phyloP scores from a whole-genome alignment of 2,329 filamentous ascomycete species.

The Reticulascus tulasneorum region DNA sequence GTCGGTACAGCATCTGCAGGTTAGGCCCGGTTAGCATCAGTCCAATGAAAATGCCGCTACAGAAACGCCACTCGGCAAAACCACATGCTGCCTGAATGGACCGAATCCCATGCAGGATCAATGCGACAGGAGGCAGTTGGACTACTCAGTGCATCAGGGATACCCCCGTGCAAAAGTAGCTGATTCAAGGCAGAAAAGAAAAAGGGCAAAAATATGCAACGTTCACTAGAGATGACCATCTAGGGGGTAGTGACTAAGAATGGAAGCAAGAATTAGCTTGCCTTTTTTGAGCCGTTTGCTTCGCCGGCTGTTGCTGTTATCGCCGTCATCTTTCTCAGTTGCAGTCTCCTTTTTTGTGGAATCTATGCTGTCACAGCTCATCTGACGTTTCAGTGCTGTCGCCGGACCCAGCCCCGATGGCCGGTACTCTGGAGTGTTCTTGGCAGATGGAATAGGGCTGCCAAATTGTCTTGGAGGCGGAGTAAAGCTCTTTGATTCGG shows the following conservation, averaged over 20 bases:
- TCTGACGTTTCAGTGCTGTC: slow-evolving; percentile 71
- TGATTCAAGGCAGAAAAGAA: no score
- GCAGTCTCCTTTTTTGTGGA: slow-evolving; percentile 43
- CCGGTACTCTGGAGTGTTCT: slow-evolving; percentile 62
- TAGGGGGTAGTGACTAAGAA: no score
- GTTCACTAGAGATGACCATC: no score
- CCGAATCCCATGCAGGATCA: slow-evolving; percentile 10
- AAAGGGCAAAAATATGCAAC: no score
- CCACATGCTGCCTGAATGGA: slow-evolving; percentile 16
- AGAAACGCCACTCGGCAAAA: neutral
- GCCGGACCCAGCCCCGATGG: slow-evolving; percentile 51
- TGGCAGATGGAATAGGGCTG: slow-evolving; percentile 59
- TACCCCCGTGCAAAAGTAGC: no score
- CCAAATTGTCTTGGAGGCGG: slow-evolving; percentile 57
- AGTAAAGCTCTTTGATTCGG: slow-evolving; percentile 53
- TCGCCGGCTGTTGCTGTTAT: slow-evolving; percentile 64
- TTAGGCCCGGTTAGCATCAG: slow-evolving; percentile 18
- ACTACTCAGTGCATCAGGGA: no score
- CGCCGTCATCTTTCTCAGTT: slow-evolving; percentile 53
- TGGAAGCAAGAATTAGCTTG: slow-evolving; percentile 5
- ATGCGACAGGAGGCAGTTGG: no score
- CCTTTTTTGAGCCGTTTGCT: slow-evolving; percentile 91
- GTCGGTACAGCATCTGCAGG: slow-evolving; percentile 64
- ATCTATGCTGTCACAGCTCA: slow-evolving; percentile 57
- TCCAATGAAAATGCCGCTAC: neutral